A percentile compares a stretch with the other conserved stretches of the same genome.
These are phyloP conservation scores for Ensete ventricosum DNA, from an alignment of 176 grass and related monocot genomes.

Conservation along the genomic window DNA sequence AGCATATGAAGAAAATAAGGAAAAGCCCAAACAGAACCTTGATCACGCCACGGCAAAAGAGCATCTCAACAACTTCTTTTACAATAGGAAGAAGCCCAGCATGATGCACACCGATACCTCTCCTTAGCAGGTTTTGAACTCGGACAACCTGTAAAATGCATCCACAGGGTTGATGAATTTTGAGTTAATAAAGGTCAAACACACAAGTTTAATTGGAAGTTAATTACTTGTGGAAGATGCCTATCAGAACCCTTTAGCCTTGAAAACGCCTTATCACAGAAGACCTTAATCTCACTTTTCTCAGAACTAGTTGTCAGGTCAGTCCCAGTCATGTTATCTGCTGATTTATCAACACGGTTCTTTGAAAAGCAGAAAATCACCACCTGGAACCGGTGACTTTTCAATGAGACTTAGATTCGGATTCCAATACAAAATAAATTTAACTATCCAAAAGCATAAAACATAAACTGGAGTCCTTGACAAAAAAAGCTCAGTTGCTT, in stretches of 20 bases:
- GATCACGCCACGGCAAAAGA: conserved; percentile 88
- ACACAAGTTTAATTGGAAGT: conserved; percentile 7
- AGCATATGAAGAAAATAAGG: background rate
- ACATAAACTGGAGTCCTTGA: conserved; percentile 11
- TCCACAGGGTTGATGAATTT: conserved; percentile 15
- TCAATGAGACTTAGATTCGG: too few species aligned
- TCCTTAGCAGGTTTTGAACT: conserved; percentile 72
- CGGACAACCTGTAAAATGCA: conserved; percentile 49
- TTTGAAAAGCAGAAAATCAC: conserved; percentile 99
- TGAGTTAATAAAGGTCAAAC: conserved; percentile 4
- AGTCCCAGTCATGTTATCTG: conserved; percentile 66
- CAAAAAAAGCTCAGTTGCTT: background rate
- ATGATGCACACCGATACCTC: conserved; percentile 93
- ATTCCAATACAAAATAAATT: conserved; percentile 19
- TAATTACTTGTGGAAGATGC: conserved; percentile 78
- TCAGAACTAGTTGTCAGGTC: conserved; percentile 81
- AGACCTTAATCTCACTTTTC: conserved; percentile 96
- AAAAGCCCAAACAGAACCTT: conserved; percentile 57
- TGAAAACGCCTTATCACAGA: conserved; percentile 96
- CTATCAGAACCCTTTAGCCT: conserved; percentile 92
- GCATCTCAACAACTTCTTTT: conserved; percentile 99
- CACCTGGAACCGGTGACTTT: conserved; percentile 38
- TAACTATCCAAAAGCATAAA: conserved; percentile 17
- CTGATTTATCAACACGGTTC: conserved; percentile 86
- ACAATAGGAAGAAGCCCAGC: conserved; percentile 98